A percentile compares a stretch with the other conserved stretches of the same genome.
These are phyloP conservation scores for Ophiocordyceps camponoti-saundersi DNA, from an alignment of 2,329 filamentous ascomycete species.

Conservation along the genomic window DNA sequence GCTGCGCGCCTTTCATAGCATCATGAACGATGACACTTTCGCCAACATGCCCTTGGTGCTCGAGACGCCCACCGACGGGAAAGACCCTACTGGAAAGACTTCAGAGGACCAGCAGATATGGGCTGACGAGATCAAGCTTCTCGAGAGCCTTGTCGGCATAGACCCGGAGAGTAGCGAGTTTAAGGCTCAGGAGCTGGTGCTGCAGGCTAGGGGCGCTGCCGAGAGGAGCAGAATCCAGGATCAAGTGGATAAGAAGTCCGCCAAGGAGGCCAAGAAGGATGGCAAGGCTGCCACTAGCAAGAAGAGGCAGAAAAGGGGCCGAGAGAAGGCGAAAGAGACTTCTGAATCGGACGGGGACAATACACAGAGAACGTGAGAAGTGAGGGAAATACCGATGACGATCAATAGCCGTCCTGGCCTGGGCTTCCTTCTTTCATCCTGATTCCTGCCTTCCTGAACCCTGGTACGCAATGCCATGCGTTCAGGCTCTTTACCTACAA, in stretches of 20 bases:
- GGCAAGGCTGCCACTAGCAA: conserved; percentile 4
- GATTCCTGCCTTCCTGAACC: too few relatives aligned
- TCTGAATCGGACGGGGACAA: conserved; percentile 1
- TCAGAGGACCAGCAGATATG: conserved; percentile 70
- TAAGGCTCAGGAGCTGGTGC: conserved; percentile 38
- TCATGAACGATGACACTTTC: conserved; percentile 70
- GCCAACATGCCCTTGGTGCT: conserved; percentile 76
- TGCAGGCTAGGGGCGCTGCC: conserved; percentile 49
- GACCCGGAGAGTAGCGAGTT: conserved; percentile 64
- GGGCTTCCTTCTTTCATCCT: too few relatives aligned
- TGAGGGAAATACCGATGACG: not conserved
- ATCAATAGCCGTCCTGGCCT: too few relatives aligned
- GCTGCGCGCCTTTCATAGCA: conserved; percentile 72
- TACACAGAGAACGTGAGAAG: conserved; percentile 1
- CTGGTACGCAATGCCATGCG: too few relatives aligned
- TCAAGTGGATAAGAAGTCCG: conserved; percentile 60
- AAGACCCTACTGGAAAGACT: conserved; percentile 45
- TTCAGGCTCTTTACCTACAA: too few relatives aligned
- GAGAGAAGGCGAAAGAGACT: not conserved
- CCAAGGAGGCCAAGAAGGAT: conserved; percentile 32
- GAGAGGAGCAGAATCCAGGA: conserved; percentile 63
- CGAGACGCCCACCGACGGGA: conserved; percentile 81
- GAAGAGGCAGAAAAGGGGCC: conserved; percentile 18
- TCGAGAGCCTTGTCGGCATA: conserved; percentile 78
- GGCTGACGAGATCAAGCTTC: conserved; percentile 86